Conservation (phyloP, 306 rosid genomes). For the Leucaena leucocephala region DNA sequence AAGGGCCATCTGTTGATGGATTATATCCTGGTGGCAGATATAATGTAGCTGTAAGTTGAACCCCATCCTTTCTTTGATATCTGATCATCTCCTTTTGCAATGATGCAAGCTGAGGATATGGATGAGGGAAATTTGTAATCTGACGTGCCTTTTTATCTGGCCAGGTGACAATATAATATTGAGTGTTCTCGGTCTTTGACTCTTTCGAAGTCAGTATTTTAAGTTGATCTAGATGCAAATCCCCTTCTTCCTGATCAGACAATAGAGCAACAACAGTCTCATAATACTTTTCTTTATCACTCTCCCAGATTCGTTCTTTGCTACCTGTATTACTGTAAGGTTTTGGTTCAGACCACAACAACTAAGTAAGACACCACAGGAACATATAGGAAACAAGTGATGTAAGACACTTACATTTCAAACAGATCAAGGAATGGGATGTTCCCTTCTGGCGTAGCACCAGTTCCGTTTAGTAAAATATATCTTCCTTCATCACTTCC, state of each 20-base stretch:
- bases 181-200: conserved; percentile 96
- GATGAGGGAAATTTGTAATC: conserved; percentile 96
- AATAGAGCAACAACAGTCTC: conserved; percentile 89
- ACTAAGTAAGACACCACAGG: conserved; percentile 23
- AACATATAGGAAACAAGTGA: conserved; percentile 29
- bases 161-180: conserved; percentile 82
- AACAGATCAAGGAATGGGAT: conserved; percentile 97
- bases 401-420: conserved; percentile 73
- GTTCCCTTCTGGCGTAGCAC: conserved; percentile 96
- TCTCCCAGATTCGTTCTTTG: conserved; percentile 95
- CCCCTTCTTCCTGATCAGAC: conserved; percentile 95
- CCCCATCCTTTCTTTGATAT: conserved; percentile 97
- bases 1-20: conserved; percentile 88
- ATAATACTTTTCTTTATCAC: conserved; percentile 77
- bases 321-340: conserved; percentile 82
- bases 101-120: conserved; percentile 91
- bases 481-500: conserved; percentile 63
- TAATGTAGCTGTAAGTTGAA: conserved; percentile 93
- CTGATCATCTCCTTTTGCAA: conserved; percentile 97
- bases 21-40: conserved; percentile 94
- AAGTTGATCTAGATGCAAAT: conserved; percentile 66
- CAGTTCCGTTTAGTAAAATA: conserved; percentile 79
- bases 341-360: conserved; percentile 46
- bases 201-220: conserved; percentile 89
- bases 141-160: conserved; percentile 72